phyloP scores from a whole-genome alignment of 2,329 filamentous ascomycete genomes.

The Mollisiaceae sp. region DNA sequence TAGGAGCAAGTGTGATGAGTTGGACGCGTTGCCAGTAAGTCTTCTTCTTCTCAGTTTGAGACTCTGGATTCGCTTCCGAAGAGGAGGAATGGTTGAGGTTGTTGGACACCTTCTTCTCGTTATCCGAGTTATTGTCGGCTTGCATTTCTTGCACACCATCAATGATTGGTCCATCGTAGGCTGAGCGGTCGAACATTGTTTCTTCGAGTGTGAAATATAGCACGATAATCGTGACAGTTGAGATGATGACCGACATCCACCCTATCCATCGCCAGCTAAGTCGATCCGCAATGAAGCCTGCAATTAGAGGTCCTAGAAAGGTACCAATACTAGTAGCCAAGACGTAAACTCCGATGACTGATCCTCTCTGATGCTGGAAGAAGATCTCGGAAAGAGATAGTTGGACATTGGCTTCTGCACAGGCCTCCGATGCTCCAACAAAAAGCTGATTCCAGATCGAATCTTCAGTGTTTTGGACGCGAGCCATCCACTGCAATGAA shows the following conservation, averaged over 20 bases:
- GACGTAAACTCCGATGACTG: conserved; percentile 59
- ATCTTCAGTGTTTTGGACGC: conserved; percentile 49
- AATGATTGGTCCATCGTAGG: conserved; percentile 42
- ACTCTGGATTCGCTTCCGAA: conserved; percentile 8
- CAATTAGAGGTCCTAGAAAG: conserved; percentile 59
- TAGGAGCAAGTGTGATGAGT: conserved; percentile 60
- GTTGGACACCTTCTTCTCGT: conserved; percentile 23
- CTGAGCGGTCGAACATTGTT: conserved; percentile 53
- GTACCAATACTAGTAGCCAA: conserved; percentile 61
- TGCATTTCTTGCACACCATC: conserved; percentile 30
- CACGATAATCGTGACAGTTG: conserved; percentile 51
- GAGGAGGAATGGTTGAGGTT: conserved; percentile 21
- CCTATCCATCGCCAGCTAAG: conserved; percentile 62
- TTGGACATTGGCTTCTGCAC: conserved; percentile 61
- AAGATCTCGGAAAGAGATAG: conserved; percentile 62
- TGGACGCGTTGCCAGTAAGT: conserved; percentile 61
- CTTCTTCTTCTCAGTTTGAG: conserved; percentile 43
- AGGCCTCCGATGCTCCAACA: conserved; percentile 60
- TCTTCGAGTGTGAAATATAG: conserved; percentile 59
- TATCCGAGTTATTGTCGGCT: conserved; percentile 7
- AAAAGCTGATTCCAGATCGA: conserved; percentile 62
- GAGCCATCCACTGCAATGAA: conserved; percentile 52
- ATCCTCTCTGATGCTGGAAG: conserved; percentile 61
- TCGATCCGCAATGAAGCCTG: conserved; percentile 54
- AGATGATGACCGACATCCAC: conserved; percentile 56